A percentile compares a stretch with the other conserved stretches of the same genome.
These are phyloP conservation scores for Paramecium pentaurelia DNA, from an alignment of 73 alveolate genomes.

Conservation along the genomic window DNA sequence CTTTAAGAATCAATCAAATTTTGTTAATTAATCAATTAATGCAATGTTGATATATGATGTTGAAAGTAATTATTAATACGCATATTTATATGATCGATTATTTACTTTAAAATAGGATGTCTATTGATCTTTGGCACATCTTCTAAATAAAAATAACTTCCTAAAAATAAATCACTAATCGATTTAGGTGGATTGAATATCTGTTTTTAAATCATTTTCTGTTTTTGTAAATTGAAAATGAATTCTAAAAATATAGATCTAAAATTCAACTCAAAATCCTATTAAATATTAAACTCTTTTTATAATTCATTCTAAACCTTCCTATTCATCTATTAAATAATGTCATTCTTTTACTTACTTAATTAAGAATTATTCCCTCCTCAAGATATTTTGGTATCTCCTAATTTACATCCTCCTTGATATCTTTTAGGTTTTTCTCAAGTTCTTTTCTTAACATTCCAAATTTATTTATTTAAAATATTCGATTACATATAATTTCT, in stretches of 20 bases:
- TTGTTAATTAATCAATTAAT: neutral
- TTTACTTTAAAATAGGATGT: neutral
- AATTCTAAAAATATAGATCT: neutral
- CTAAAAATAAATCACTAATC: neutral
- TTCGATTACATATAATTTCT: neutral
- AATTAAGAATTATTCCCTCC: neutral
- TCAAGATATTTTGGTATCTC: neutral
- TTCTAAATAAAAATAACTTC: neutral
- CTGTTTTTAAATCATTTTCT: neutral
- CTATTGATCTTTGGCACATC: neutral
- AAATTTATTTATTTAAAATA: neutral
- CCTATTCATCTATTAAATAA: neutral
- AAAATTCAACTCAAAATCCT: neutral
- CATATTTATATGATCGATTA: neutral
- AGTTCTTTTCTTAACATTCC: neutral
- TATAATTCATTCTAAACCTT: neutral
- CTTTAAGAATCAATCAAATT: neutral
- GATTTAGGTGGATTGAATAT: neutral
- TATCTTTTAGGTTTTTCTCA: neutral
- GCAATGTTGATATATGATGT: neutral
- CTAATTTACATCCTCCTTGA: neutral
- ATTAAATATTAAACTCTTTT: neutral
- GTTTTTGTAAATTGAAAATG: neutral
- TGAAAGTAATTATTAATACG: neutral
- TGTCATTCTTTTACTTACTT: neutral